Conservation (phyloP, 495 filamentous ascomycete genomes). For the Penicillium verhagenii region DNA sequence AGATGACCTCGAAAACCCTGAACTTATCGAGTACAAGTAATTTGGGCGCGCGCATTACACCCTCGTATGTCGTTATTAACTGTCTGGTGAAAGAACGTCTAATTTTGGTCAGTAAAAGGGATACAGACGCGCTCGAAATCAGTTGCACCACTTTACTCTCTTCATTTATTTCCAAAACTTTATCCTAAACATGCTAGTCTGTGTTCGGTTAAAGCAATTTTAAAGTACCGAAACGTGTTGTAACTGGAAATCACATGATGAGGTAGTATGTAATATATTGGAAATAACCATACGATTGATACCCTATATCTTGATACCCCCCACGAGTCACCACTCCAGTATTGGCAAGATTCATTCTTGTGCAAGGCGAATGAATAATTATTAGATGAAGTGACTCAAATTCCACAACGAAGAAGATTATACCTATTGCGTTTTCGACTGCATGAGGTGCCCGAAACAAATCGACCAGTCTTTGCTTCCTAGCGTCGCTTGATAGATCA, state of each 20-base stretch:
- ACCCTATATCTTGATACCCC: no score
- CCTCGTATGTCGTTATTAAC: no score
- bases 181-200: constrained; percentile 1
- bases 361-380: no score
- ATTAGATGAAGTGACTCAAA: no score
- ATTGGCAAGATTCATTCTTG: no score
- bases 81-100: no score
- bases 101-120: no score
- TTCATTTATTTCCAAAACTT: not conserved
- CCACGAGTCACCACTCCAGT: not conserved
- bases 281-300: not conserved
- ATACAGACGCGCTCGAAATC: not conserved
- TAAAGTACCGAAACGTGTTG: not conserved
- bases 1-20: constrained; percentile 9
- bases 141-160: not conserved
- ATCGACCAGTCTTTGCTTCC: not conserved
- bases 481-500: not conserved
- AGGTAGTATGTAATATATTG: not conserved
- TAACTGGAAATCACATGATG: not conserved
- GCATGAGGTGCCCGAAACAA: not conserved
- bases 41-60: no score
- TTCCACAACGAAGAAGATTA: no score
- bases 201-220: not conserved
- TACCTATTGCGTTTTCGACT: not conserved
- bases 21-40: no score